Conservation (phyloP, 2,329 filamentous ascomycete genomes). For the Sordariomycetes sp. region DNA sequence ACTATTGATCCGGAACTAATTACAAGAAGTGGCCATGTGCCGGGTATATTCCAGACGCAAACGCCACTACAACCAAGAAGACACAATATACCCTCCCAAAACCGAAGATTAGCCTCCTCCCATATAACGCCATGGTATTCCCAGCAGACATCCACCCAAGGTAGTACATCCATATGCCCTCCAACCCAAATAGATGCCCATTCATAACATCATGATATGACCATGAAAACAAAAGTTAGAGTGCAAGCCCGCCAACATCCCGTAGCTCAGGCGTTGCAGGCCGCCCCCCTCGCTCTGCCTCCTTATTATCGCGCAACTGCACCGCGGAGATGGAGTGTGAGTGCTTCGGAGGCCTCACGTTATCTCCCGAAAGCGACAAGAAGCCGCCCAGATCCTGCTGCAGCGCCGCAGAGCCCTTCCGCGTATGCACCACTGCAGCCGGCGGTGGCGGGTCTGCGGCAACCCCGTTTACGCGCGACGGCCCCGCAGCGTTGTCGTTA, state of each 20-base stretch:
- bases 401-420: slow-evolving; percentile 42
- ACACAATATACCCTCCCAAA: background rate
- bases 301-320: background rate
- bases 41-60: background rate
- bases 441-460: slow-evolving; percentile 17
- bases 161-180: background rate
- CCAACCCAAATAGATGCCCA: background rate
- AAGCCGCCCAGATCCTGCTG: slow-evolving; percentile 45
- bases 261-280: background rate
- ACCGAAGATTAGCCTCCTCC: background rate
- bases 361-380: background rate
- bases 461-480: slow-evolving; percentile 12
- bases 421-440: slow-evolving; percentile 28
- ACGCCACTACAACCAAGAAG: background rate
- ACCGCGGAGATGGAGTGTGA: background rate
- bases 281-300: background rate
- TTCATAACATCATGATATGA: background rate
- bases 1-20: background rate
- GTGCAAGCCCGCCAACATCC: slow-evolving; percentile 1
- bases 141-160: background rate
- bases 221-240: background rate
- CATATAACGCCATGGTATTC: background rate
- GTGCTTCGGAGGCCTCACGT: background rate
- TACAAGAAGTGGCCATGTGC: background rate
- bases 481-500: slow-evolving; percentile 26